A percentile compares a stretch with the other conserved stretches of the same genome.
Conservation (phyloP, 139 green algal species). For the Bryopsis sp. region DNA sequence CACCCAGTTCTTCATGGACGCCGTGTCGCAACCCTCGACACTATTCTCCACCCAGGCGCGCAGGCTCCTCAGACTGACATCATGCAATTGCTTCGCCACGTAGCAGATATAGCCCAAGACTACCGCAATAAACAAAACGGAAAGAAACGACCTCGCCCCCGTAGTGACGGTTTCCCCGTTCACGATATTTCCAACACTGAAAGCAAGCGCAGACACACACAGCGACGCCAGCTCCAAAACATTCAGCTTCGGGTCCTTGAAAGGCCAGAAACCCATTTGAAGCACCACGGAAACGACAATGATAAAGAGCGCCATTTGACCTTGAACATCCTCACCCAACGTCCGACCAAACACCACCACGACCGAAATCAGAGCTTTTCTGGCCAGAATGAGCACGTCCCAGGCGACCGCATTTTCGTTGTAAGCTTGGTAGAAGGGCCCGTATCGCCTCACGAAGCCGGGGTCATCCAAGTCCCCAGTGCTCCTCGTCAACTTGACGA, state of each 20-base stretch:
- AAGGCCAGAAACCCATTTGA: neutral
- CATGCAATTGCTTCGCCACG: no score
- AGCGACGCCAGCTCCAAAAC: neutral
- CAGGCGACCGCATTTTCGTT: neutral
- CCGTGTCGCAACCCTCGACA: no score
- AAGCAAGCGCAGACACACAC: no score
- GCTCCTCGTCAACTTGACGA: neutral
- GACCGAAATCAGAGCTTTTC: neutral
- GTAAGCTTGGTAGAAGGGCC: slow-evolving; percentile 1
- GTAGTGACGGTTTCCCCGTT: no score
- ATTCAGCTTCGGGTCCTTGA: slow-evolving; percentile 11
- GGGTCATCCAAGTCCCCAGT: neutral
- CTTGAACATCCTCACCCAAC: slow-evolving; percentile 11
- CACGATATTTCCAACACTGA: no score
- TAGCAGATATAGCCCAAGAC: no score
- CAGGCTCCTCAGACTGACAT: no score
- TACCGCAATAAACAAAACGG: no score
- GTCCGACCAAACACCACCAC: neutral
- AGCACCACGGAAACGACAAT: neutral
- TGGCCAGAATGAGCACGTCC: slow-evolving; percentile 5
- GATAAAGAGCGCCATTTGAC: neutral
- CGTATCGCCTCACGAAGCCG: neutral
- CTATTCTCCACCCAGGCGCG: no score
- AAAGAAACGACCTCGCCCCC: no score
- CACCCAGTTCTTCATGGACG: no score